Percentiles rank a stretch among this genome's conserved stretches.
Conservation (phyloP, 805 yeast species). For the Brettanomyces bruxellensis region DNA sequence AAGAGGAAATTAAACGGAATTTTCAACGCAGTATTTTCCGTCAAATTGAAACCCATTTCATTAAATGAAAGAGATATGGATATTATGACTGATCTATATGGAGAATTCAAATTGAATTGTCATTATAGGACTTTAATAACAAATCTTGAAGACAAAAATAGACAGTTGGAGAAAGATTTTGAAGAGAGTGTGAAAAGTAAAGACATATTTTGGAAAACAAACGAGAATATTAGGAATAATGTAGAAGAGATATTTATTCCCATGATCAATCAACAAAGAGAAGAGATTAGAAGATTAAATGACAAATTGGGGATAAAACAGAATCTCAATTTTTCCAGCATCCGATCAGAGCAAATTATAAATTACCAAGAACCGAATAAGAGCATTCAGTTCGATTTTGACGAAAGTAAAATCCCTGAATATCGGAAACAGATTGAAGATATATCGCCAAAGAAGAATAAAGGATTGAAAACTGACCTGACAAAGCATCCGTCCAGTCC, state of each 20-base stretch:
- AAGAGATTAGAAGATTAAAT: not conserved
- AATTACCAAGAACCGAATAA: conserved; percentile 10
- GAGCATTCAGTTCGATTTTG: conserved; percentile 10
- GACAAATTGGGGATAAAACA: not conserved
- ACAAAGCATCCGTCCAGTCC: not conserved
- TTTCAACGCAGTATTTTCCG: not conserved
- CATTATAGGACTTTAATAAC: not conserved
- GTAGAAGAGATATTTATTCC: conserved; percentile 2
- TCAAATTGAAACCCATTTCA: not conserved
- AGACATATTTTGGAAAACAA: not conserved
- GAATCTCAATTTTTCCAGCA: conserved; percentile 1
- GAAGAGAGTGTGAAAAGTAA: not conserved
- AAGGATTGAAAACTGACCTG: not conserved
- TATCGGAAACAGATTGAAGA: conserved; percentile 10
- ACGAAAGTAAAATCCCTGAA: conserved; percentile 5
- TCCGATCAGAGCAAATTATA: not conserved
- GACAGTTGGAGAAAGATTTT: not conserved
- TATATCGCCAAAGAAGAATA: conserved; percentile 13
- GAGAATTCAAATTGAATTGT: not conserved
- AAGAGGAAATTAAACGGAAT: conserved; percentile 1
- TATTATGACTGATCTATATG: conserved; percentile 1
- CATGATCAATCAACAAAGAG: conserved; percentile 1
- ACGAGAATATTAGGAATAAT: conserved; percentile 1
- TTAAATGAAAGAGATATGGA: conserved; percentile 1
- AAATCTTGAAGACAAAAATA: not conserved